Evolutionary conservation across 1,284 basidiomycete species (phyloP).

Genomic region (Ustilago loliicola): DNA sequence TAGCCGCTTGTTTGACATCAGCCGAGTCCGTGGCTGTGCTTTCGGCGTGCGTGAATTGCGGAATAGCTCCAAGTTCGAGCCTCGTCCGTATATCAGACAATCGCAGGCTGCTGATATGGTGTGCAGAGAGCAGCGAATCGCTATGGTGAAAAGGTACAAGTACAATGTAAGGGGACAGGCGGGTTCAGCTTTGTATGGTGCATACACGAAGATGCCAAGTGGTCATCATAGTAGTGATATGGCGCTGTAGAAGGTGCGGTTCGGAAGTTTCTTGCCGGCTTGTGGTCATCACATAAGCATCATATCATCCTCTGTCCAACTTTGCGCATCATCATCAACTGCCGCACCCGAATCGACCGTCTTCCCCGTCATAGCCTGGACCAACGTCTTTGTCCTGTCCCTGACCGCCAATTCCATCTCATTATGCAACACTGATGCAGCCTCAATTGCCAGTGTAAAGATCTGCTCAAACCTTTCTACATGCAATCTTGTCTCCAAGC

Average conservation of each 20-base stretch:
- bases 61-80: too few relatives aligned
- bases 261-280: too few relatives aligned
- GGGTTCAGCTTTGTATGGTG: too few relatives aligned
- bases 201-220: too few relatives aligned
- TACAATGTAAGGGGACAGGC: conserved; percentile 5
- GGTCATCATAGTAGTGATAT: background rate
- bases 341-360: conserved; percentile 22
- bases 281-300: conserved; percentile 19
- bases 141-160: conserved; percentile 9
- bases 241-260: too few relatives aligned
- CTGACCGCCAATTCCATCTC: conserved; percentile 86
- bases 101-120: too few relatives aligned
- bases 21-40: too few relatives aligned
- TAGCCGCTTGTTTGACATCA: background rate
- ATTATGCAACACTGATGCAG: conserved; percentile 80
- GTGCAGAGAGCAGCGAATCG: background rate
- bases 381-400: conserved; percentile 78
- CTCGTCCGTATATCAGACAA: too few relatives aligned
- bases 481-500: conserved; percentile 93
- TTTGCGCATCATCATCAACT: conserved; percentile 13
- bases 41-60: background rate
- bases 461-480: conserved; percentile 93
- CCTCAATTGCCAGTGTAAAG: conserved; percentile 82
- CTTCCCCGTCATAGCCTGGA: conserved; percentile 64
- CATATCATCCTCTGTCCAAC: conserved; percentile 29